Percentiles rank a stretch among this genome's conserved stretches.
Conservation (phyloP, 495 filamentous ascomycete species). For the Annulohypoxylon maeteangense region DNA sequence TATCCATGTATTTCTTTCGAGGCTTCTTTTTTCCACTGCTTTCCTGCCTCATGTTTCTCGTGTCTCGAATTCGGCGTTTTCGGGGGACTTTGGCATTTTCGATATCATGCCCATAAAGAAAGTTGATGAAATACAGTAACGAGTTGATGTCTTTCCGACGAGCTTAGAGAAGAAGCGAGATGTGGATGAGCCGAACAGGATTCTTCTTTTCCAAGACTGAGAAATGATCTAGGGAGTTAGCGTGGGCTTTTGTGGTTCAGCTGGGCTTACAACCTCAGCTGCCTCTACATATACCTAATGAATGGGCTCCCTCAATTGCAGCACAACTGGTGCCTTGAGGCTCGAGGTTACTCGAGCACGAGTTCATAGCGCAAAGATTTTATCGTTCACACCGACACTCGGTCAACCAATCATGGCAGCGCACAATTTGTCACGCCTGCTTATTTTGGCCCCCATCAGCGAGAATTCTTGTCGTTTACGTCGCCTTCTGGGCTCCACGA, state of each 20-base stretch:
- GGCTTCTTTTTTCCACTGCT: constrained; percentile 9
- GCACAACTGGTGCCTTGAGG: constrained; percentile 23
- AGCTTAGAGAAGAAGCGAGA: constrained; percentile 27
- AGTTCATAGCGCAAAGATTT: constrained; percentile 21
- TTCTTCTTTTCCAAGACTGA: background rate
- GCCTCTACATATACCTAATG: background rate
- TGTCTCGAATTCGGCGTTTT: constrained; percentile 40
- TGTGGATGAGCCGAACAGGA: constrained; percentile 13
- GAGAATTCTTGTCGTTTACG: constrained; percentile 16
- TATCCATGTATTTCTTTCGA: constrained; percentile 22
- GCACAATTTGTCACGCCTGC: constrained; percentile 6
- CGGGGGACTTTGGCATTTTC: constrained; percentile 22
- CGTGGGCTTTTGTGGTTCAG: constrained; percentile 24
- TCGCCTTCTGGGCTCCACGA: constrained; percentile 21
- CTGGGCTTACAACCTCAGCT: constrained; percentile 25
- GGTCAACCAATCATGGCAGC: constrained; percentile 25
- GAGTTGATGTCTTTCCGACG: constrained; percentile 42
- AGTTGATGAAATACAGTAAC: constrained; percentile 49
- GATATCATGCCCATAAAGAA: constrained; percentile 34
- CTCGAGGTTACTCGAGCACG: constrained; percentile 28
- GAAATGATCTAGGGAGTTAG: background rate
- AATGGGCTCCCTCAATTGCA: constrained; percentile 27
- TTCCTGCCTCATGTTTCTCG: constrained; percentile 6
- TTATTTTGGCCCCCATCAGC: constrained; percentile 15
- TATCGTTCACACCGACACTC: constrained; percentile 16